Conservation (phyloP, 495 filamentous ascomycete species). For the Penicillium macrosclerotiorum region DNA sequence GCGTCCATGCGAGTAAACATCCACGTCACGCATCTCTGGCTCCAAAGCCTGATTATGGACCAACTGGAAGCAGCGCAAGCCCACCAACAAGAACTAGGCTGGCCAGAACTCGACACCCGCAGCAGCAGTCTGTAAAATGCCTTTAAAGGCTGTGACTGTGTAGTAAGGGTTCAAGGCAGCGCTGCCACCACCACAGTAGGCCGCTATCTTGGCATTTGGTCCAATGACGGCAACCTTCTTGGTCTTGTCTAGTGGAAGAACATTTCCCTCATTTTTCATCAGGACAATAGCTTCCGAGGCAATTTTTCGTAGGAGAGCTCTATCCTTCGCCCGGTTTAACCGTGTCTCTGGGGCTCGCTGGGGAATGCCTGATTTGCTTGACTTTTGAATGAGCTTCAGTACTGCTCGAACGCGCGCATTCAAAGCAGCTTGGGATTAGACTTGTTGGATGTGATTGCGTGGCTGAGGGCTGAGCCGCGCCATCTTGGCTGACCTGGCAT, state of each 20-base stretch:
- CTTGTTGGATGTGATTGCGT: slow-evolving; percentile 55
- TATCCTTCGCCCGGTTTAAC: slow-evolving; percentile 34
- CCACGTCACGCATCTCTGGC: no score
- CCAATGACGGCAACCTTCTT: slow-evolving; percentile 73
- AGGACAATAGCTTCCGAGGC: slow-evolving; percentile 45
- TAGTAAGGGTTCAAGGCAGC: slow-evolving; percentile 80
- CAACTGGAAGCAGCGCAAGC: no score
- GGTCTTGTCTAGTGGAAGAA: slow-evolving; percentile 63
- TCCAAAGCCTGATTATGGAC: no score
- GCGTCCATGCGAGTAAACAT: no score
- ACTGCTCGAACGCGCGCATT: slow-evolving; percentile 57
- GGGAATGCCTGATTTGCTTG: slow-evolving; percentile 54
- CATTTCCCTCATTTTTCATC: slow-evolving; percentile 68
- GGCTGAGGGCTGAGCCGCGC: slow-evolving; percentile 51
- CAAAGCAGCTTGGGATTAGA: slow-evolving; percentile 48
- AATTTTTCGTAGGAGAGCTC: not conserved
- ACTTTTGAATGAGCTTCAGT: slow-evolving; percentile 57
- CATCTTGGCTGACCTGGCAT: slow-evolving; percentile 65
- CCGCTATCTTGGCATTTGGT: slow-evolving; percentile 73
- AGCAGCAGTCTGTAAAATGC: no score
- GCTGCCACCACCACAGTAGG: slow-evolving; percentile 78
- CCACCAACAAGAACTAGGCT: no score
- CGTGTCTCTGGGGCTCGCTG: slow-evolving; percentile 51
- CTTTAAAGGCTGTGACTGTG: slow-evolving; percentile 60
- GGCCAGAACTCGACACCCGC: no score